Percentiles rank a stretch among this genome's conserved stretches.
These are phyloP conservation scores for Pezicula radicicola DNA, from an alignment of 2,329 filamentous ascomycete genomes.

Conservation along the genomic window DNA sequence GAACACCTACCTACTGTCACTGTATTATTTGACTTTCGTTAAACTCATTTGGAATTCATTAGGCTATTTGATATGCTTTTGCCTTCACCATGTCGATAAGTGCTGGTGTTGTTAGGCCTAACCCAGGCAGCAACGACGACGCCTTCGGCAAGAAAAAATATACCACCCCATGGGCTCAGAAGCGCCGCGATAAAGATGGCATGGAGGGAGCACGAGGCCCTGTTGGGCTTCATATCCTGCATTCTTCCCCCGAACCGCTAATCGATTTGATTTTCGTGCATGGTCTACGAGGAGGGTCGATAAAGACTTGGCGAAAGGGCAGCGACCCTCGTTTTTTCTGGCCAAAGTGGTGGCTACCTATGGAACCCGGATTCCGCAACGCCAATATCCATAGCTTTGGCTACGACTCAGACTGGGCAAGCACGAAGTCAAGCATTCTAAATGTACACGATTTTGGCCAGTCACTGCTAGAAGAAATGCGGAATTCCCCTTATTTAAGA, in stretches of 20 bases:
- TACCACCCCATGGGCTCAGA: no score
- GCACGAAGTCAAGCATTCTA: constrained; percentile 4
- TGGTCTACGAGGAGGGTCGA: constrained; percentile 35
- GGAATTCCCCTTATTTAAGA: constrained; percentile 14
- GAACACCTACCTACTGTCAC: no score
- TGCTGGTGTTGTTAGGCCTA: no score
- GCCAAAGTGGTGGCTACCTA: constrained; percentile 36
- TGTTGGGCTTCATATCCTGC: no score
- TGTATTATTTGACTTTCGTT: no score
- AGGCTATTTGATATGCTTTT: no score
- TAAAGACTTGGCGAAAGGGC: constrained; percentile 37
- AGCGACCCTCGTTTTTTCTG: constrained; percentile 31
- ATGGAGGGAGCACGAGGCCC: no score
- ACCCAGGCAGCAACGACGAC: no score
- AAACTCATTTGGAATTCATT: no score
- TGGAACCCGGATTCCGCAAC: constrained; percentile 24
- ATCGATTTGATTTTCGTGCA: constrained; percentile 38
- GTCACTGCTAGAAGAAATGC: constrained; percentile 24
- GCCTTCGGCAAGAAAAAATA: no score
- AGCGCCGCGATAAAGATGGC: no score
- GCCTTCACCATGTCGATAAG: no score
- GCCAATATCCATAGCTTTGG: constrained; percentile 30
- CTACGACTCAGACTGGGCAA: constrained; percentile 28
- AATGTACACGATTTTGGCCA: constrained; percentile 33
- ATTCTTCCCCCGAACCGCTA: constrained; percentile 16